Evolutionary conservation across 2,329 filamentous ascomycete genomes (phyloP), one percentile per base, ranked within the genome.

Genomic region (Gremmenia infestans): DNA sequence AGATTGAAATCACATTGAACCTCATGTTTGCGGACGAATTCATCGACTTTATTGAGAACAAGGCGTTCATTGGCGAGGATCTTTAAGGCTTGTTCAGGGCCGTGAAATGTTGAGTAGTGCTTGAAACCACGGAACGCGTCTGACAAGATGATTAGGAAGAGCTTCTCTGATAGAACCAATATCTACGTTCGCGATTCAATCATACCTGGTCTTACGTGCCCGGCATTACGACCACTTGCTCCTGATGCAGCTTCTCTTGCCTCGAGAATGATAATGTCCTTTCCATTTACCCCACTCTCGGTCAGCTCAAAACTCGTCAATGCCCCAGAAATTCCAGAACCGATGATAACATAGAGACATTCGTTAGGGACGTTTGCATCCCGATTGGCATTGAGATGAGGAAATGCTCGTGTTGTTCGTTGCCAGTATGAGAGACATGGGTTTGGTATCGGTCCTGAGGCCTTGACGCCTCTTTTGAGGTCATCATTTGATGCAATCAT

Each of bases 81-180:
- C 58, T 77, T 76, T 22, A 75, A 67, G 2, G 76, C 75, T 62
- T 77, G 74, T 23, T 73, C 71, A 0, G 62, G 55, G 4, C 76
- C 76, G 54, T 77, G 74, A 11, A 76, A 61, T 14, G 70, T 65
- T 14, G 70, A 56, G 61, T 78, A 78, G 12, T 72, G 72, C 39
- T 67, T 70, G 60, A 77, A 79, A 0, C 76, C 77, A 9, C 76
- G 71, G 59, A 79, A 79, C 0, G 76, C 76, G 60, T 78, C 72
- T 56, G 15, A 42, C 15, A 7, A 42, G 15, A 19, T 42, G 4
- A n/a, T 42, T 15, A 22, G 15, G n/a, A 50, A 28, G 12, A 17
- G n/a, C 19, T 42, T 19, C 8, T 25, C 3, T 12, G 9, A 9
- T 32, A 32, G 8, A 9, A 47, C 17, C 15, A 19, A 42, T 9